Base-by-base conservation (phyloP, 345 rosid species). In the Salix purpurea region DNA sequence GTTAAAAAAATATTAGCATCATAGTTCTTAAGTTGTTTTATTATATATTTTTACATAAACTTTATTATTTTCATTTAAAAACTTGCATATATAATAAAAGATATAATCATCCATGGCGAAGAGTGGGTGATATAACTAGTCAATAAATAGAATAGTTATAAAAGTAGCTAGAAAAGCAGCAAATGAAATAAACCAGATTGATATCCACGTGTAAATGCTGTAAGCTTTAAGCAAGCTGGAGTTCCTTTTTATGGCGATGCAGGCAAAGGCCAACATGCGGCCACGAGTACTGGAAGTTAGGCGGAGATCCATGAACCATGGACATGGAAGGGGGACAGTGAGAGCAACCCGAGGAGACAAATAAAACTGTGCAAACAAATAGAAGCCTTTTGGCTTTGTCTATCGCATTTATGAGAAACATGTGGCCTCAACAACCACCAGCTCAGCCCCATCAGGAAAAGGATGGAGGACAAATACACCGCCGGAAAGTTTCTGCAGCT, bases 331-430 rank as follows among this genome's bases (percentile, higher is more conserved):
- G 88, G 85, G 80, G 89, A 82, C 88, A 85, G 39, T 64, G 86
- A 83, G 80, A 78, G 83, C 77, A 74, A 82, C 86, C 67, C 77
- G 46, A 77, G 80, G 86, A 78, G 86, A 88, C 91, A 86, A 65
- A 64, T 65, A 37, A 75, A 82, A 84, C 89, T 84, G 89, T 84
- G 50, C 39, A 75, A 73, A 76, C 86, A 66, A 65, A 71, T n/a
- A 56, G 64, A 75, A 30, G 78, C 62, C 67, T 39, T 77, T 71
- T 60, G 62, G 78, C 78, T 68, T 79, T 83, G 85, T 83, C 86
- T 82, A 73, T 34, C 34, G 86, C 88, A 85, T 84, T 85, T 78
- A 86, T 82, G 88, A 79, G 73, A 72, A 86, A 76, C 91, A 85
- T 80, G 90, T 82, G 86, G 83, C 76, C 86, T 73, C 79, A 83